phyloP scores from a whole-genome alignment of 768 basidiomycete genomes.

The Lanmaoa pseudosensibilis region DNA sequence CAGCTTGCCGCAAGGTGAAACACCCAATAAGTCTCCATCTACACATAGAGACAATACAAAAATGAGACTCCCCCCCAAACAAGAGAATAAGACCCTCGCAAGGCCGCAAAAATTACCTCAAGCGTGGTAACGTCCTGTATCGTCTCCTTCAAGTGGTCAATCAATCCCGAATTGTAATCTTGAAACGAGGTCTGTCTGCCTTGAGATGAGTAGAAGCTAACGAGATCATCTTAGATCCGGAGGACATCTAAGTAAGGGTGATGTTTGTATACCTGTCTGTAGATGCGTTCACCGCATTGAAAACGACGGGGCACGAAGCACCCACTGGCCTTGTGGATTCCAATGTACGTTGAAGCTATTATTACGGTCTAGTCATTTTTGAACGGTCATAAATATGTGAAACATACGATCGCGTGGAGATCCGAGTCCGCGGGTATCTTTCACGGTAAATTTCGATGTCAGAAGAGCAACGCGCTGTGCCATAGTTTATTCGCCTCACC shows the following conservation, averaged over 20 bases:
- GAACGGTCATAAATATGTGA: not conserved
- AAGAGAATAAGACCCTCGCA: not conserved
- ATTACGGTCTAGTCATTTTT: constrained; percentile 5
- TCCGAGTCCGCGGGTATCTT: constrained; percentile 61
- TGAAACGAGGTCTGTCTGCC: constrained; percentile 80
- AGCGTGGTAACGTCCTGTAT: constrained; percentile 60
- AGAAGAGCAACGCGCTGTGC: not conserved
- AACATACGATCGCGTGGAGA: constrained; percentile 51
- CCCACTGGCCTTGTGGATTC: constrained; percentile 44
- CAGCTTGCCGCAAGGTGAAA: constrained; percentile 77
- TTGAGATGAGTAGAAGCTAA: constrained; percentile 84
- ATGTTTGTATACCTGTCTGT: constrained; percentile 62
- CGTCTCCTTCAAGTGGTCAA: constrained; percentile 52
- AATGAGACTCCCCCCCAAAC: not conserved
- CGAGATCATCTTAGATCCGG: constrained; percentile 6
- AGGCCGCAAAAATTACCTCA: constrained; percentile 48
- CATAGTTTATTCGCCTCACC: constrained; percentile 36
- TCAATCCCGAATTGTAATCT: constrained; percentile 66
- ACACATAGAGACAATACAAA: not conserved
- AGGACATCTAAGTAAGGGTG: not conserved
- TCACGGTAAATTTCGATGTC: not conserved
- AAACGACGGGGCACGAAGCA: constrained; percentile 39
- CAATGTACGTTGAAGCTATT: constrained; percentile 49
- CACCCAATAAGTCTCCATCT: constrained; percentile 89
- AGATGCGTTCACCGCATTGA: constrained; percentile 64